These are phyloP conservation scores for Mycena vitilis DNA, from an alignment of 768 basidiomycete species.

Conservation along the genomic window DNA sequence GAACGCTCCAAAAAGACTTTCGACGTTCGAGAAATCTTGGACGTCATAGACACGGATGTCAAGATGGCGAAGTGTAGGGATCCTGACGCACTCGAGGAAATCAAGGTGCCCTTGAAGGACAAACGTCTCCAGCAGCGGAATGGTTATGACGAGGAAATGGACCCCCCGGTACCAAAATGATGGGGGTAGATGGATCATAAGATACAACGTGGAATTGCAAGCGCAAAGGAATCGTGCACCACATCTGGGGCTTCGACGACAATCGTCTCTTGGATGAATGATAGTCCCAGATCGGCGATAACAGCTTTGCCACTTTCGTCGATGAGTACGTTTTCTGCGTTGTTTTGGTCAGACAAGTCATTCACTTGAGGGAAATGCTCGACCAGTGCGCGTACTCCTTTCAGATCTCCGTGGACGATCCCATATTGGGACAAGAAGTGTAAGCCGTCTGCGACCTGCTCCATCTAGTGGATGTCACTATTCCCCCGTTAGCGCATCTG, in stretches of 20 bases:
- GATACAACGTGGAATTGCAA: constrained; percentile 10
- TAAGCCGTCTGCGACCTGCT: constrained; percentile 44
- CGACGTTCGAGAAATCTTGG: too few species aligned
- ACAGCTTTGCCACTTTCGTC: constrained; percentile 14
- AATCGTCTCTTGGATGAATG: constrained; percentile 9
- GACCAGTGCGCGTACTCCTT: constrained; percentile 40
- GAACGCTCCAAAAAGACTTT: too few species aligned
- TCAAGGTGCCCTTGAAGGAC: too few species aligned
- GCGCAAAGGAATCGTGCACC: constrained; percentile 1
- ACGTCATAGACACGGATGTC: too few species aligned
- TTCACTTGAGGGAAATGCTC: neutral
- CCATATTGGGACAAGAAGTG: constrained; percentile 40
- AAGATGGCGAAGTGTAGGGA: too few species aligned
- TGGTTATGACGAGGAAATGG: too few species aligned
- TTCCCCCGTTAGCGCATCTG: constrained; percentile 1
- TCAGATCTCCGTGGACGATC: constrained; percentile 56
- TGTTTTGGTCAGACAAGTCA: neutral
- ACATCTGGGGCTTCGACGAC: neutral
- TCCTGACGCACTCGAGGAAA: too few species aligned
- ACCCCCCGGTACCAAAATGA: too few species aligned
- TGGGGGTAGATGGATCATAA: too few species aligned
- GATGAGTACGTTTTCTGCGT: constrained; percentile 19
- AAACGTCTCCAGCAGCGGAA: too few species aligned
- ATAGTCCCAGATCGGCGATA: constrained; percentile 20
- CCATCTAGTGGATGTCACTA: constrained; percentile 41